Evolutionary conservation across 1,139 yeast genomes (phyloP), one percentile per base, ranked within the genome.

Genomic region (Lodderomyces margitis): DNA sequence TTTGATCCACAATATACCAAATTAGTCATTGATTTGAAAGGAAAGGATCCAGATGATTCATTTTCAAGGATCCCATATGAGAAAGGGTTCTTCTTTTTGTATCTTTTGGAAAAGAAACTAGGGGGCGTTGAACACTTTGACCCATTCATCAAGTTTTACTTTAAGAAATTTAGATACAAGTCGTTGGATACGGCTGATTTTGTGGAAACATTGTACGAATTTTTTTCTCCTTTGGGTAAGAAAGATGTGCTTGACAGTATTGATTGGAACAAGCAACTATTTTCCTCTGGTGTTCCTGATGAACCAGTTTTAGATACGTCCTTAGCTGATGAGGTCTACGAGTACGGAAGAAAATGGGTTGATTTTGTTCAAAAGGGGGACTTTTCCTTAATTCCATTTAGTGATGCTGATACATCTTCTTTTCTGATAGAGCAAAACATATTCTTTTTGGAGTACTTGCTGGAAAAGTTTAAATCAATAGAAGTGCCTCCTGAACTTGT

Each of bases 41-140:
- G 46, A 21, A 49, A 46, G 21, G 66, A 62, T 39, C 70, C 71
- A 4, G 71, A 66, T 46, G 70, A 62, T 45, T 58, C 65, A 11
- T 66, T 61, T 43, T 66, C 71, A 2, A 52, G 56, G 40, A 56
- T 66, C 21, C 70, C 71, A 0, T 66, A 66, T 39, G 71, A 66
- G 46, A 66, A 66, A 45, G 71, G 71, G 11, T 65, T 61, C 48
- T 60, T 56, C 40, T 64, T 66, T 45, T 56, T 66, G 34, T 64
- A 50, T 43, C 55, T 60, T 40, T 49, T 66, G 38, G 70, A 66
- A 47, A 52, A 49, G 10, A 44, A 40, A 21, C 41, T 66, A 17
- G 69, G 69, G 6, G 68, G 68, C 1, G 28, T 43, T 14, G 41
- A 47, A 16, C 60, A 49, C 16, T 66, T 64, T 46, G 66, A 66